Evolutionary conservation across 495 filamentous ascomycete species (phyloP), one percentile per base, ranked within the genome.

Genomic region (Annulohypoxylon bovei): DNA sequence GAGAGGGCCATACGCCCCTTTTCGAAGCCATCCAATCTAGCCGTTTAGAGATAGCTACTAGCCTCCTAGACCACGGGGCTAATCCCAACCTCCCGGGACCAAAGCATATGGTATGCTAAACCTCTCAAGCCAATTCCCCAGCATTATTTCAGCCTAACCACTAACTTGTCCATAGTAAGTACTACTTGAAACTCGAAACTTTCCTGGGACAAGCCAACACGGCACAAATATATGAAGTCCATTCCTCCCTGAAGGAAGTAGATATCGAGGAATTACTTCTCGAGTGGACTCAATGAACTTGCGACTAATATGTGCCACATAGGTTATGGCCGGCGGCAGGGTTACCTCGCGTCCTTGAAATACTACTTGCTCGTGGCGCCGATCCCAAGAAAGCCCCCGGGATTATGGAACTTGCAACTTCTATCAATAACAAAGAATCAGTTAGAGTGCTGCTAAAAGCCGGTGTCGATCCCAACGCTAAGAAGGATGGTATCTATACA

Each of bases 401-500:
- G 18, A 68, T 84, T 40, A 82, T 86, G 79, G 83, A 86, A 73
- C 74, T 84, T 25, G 82, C 83, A 23, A 75, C 80, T 0, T 81
- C 77, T 39, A 78, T 80, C 59, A 86, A 86, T 67, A 79, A 81
- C 20, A 76, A 81, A 53, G 84, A 85, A 7, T 81, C 81, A 0
- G 83, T 89, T 7, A 71, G 75, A 5, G 77, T 87, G n/a, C 77
- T 89, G 9, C 76, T 87, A 12, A 75, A 84, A 27, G 81, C 81
- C 16, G 83, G 84, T 4, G 81, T 84, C 30, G 81, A 84, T 44
- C 83, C 83, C 4, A 85, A 88, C 65, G 72, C 77, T 30, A 85
- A 85, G 71, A 89, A 87, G 65, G 83, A 87, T 60, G 85, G 85
- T 30, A 81, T 83, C 53, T 87, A 86, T 72, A 87, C 86, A 3